phyloP scores from a whole-genome alignment of 2,329 filamentous ascomycete genomes.

The Penicillium italicum region DNA sequence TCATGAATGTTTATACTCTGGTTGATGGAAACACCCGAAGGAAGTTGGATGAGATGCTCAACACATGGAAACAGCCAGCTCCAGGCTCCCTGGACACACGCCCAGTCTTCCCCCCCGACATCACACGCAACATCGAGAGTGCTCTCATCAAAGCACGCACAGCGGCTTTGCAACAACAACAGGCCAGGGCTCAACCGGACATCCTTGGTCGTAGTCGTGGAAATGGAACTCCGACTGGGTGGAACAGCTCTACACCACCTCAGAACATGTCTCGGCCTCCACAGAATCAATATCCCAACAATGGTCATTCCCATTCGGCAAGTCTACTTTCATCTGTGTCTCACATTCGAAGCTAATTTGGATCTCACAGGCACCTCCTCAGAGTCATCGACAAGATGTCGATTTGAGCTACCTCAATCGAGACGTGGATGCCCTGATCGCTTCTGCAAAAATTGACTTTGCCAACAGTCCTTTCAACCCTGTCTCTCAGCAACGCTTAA shows the following conservation, averaged over 20 bases:
- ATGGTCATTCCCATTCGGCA: conserved; percentile 26
- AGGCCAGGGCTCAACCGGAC: conserved; percentile 54
- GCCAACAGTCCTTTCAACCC: conserved; percentile 71
- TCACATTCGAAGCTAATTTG: conserved; percentile 10
- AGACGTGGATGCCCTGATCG: conserved; percentile 77
- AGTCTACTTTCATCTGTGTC: neutral
- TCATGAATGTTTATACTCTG: conserved; percentile 92
- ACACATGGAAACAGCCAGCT: conserved; percentile 96
- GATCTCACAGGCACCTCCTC: conserved; percentile 30
- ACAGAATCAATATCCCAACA: conserved; percentile 31
- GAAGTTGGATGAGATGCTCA: conserved; percentile 95
- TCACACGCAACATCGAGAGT: conserved; percentile 88
- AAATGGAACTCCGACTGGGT: conserved; percentile 55
- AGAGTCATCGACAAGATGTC: conserved; percentile 38
- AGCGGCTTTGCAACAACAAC: conserved; percentile 49
- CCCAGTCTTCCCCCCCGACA: conserved; percentile 83
- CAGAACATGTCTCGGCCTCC: conserved; percentile 37
- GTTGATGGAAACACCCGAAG: conserved; percentile 78
- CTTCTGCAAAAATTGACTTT: conserved; percentile 68
- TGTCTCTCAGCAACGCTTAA: conserved; percentile 72
- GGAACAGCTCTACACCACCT: conserved; percentile 63
- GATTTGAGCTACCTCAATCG: conserved; percentile 71
- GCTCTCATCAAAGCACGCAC: conserved; percentile 79
- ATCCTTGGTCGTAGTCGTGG: conserved; percentile 51
- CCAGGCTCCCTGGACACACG: conserved; percentile 89